A percentile compares a stretch with the other conserved stretches of the same genome.
phyloP scores from a whole-genome alignment of 78 protist genomes.

The Acrasis kona region DNA sequence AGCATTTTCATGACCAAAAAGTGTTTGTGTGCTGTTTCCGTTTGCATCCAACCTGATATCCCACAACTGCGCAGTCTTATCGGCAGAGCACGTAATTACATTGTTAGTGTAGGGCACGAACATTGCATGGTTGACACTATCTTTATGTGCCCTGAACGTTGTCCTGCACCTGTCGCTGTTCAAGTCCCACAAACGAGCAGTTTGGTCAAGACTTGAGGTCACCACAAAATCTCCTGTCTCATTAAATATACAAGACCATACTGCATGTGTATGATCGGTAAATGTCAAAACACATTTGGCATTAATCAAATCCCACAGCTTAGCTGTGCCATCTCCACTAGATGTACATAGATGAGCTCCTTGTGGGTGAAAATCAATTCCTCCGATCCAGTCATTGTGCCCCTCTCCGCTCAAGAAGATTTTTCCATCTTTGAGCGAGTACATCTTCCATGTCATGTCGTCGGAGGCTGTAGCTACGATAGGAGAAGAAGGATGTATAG shows the following conservation, averaged over 20 bases:
- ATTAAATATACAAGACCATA: constrained; percentile 64
- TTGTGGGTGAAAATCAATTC: constrained; percentile 25
- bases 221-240: constrained; percentile 64
- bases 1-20: constrained; percentile 69
- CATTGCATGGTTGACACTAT: constrained; percentile 48
- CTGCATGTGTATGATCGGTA: constrained; percentile 64
- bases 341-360: constrained; percentile 57
- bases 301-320: constrained; percentile 66
- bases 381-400: constrained; percentile 65
- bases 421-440: constrained; percentile 53
- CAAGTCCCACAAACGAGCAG: constrained; percentile 61
- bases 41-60: constrained; percentile 65
- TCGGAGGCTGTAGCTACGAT: constrained; percentile 63
- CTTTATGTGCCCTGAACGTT: constrained; percentile 81
- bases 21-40: constrained; percentile 48
- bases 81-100: constrained; percentile 62
- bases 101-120: constrained; percentile 68
- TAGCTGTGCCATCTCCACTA: constrained; percentile 64
- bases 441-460: constrained; percentile 70
- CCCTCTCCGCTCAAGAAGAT: constrained; percentile 61
- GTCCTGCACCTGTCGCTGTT: neutral
- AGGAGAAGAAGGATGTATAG: constrained; percentile 55
- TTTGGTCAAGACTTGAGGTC: constrained; percentile 59
- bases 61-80: constrained; percentile 83
- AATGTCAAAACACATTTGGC: constrained; percentile 30